These are phyloP conservation scores for Calendula officinalis DNA, from an alignment of 129 eudicot genomes.

Conservation along the genomic window DNA sequence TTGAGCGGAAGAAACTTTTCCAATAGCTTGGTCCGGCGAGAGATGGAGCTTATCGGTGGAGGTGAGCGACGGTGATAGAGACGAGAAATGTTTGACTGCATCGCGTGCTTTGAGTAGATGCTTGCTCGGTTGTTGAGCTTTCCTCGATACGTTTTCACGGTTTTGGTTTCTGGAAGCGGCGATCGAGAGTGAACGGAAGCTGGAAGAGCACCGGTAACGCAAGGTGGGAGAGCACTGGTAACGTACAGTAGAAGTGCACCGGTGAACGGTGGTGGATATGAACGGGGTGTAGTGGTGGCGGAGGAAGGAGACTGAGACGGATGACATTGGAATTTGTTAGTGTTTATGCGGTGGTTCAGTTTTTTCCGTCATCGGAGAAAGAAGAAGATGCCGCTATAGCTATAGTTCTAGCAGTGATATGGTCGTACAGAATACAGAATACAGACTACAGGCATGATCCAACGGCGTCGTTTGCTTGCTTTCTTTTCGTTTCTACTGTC, in stretches of 20 bases:
- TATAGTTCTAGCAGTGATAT: no score
- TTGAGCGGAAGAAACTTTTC: conserved; percentile 70
- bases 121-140: conserved; percentile 39
- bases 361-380: conserved; percentile 25
- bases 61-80: conserved; percentile 55
- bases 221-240: no score
- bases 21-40: conserved; percentile 60
- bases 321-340: conserved; percentile 36
- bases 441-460: background rate
- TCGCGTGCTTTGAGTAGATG: conserved; percentile 65
- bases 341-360: conserved; percentile 18
- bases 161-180: conserved; percentile 39
- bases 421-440: no score
- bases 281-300: conserved; percentile 44
- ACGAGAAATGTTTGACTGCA: conserved; percentile 43
- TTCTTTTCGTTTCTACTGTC: background rate
- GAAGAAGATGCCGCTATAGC: conserved; percentile 16
- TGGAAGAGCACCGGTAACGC: conserved; percentile 16
- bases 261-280: background rate
- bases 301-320: conserved; percentile 39
- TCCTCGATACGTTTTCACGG: conserved; percentile 40
- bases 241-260: no score
- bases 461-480: conserved; percentile 17
- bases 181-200: conserved; percentile 30
- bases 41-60: conserved; percentile 36